phyloP scores from a whole-genome alignment of 2,329 filamentous ascomycete genomes.

The Dactylellina cionopaga region DNA sequence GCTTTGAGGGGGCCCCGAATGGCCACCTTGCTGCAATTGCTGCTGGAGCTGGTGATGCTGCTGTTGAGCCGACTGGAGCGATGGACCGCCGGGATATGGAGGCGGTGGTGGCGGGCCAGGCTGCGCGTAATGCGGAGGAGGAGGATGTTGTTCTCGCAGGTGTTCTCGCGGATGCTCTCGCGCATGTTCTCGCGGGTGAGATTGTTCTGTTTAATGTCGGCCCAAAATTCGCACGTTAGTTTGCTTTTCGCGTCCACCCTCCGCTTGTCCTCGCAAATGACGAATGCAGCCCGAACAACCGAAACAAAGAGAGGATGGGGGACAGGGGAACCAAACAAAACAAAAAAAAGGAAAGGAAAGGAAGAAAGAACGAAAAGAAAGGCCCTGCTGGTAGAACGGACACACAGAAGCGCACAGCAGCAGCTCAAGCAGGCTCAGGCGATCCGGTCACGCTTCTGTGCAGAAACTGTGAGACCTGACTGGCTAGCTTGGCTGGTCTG shows the following conservation, averaged over 20 bases:
- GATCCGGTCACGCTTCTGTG: slow-evolving; percentile 23
- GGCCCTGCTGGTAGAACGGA: slow-evolving; percentile 28
- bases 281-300: slow-evolving; percentile 47
- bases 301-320: too few relatives aligned
- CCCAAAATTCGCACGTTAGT: slow-evolving; percentile 29
- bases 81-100: slow-evolving; percentile 31
- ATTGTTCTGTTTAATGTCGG: slow-evolving; percentile 19
- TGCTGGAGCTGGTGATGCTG: slow-evolving; percentile 53
- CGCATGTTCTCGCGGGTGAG: slow-evolving; percentile 29
- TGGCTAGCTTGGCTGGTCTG: background rate
- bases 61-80: slow-evolving; percentile 47
- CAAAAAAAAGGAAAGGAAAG: too few relatives aligned
- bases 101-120: slow-evolving; percentile 41
- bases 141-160: slow-evolving; percentile 20
- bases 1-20: slow-evolving; percentile 33
- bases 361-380: too few relatives aligned
- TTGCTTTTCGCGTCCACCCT: slow-evolving; percentile 32
- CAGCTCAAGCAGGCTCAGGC: slow-evolving; percentile 33
- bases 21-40: slow-evolving; percentile 49
- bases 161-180: slow-evolving; percentile 9
- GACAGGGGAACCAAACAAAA: slow-evolving; percentile 37
- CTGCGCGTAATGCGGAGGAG: slow-evolving; percentile 44
- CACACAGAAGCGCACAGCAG: slow-evolving; percentile 36
- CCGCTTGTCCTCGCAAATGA: slow-evolving; percentile 40
- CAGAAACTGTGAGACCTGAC: slow-evolving; percentile 9